Percentiles rank a stretch among this genome's conserved stretches.
Evolutionary conservation across 768 basidiomycete species (phyloP).

Genomic region (Xerocomellus dryophilus): DNA sequence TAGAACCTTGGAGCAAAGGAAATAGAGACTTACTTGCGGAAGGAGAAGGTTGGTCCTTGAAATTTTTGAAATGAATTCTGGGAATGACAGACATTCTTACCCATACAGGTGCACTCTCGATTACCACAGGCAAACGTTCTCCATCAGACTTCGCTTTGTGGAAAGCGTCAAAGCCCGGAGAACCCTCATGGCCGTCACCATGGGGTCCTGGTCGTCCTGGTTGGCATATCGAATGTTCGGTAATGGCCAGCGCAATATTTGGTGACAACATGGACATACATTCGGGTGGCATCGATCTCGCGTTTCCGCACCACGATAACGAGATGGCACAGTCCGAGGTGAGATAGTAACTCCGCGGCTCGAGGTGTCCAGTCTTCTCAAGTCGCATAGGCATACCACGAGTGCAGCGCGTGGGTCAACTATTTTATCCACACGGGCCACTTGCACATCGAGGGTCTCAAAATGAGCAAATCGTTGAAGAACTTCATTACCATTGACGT

Average conservation of each 20-base stretch:
- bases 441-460: conserved; percentile 95
- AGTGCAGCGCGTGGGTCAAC: conserved; percentile 92
- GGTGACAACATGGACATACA: conserved; percentile 86
- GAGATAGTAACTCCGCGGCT: conserved; percentile 15
- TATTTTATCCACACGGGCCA: conserved; percentile 99
- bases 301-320: conserved; percentile 99
- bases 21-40: conserved; percentile 87
- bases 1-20: conserved; percentile 95
- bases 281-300: conserved; percentile 93
- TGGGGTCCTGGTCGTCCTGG: conserved; percentile 94
- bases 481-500: conserved; percentile 98
- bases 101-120: conserved; percentile 53
- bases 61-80: background rate
- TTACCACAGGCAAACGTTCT: conserved; percentile 65
- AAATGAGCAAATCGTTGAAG: conserved; percentile 99
- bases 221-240: conserved; percentile 99
- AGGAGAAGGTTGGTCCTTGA: conserved; percentile 68
- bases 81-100: background rate
- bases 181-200: conserved; percentile 93
- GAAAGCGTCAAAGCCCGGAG: conserved; percentile 96
- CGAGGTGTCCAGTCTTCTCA: background rate
- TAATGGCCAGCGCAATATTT: conserved; percentile 86
- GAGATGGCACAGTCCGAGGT: conserved; percentile 98
- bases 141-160: conserved; percentile 94
- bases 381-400: conserved; percentile 77